Base-by-base conservation (phyloP, 306 rosid genomes). In the Erythrophleum fordii region DNA sequence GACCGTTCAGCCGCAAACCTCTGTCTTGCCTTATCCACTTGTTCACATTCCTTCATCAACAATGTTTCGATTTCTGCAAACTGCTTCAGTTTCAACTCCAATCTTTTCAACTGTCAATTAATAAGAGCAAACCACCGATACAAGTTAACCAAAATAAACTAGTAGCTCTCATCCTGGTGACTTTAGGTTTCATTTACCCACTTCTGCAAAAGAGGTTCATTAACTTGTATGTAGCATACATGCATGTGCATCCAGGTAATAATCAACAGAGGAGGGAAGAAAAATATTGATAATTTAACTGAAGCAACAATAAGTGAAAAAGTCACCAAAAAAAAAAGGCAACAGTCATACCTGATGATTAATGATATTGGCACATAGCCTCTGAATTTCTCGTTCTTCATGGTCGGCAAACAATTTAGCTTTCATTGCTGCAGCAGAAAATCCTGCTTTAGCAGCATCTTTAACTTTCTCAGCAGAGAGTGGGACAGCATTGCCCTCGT, bases 1-100 rank as follows among this genome's bases (percentile, higher is more conserved):
- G 86, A 48, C 58, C 92, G 85, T 60, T 91, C 95, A 31, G 83
- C 84, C 16, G 70, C 79, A 84, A 83, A 64, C 77, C 95, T 85
- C 77, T 91, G 90, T 83, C 95, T 82, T 29, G 89, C 75, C 85
- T 82, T 87, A 78, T 89, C 95, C 74, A 88, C 86, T 84, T 89
- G 95, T 80, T 91, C 95, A 8, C 92, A 91, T 80, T 91, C 95
- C 75, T 91, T 91, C 95, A 91, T 87, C 72, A 91, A 80, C 42
- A 89, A 85, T 12, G 95, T 91, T 78, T 91, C 95, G 72, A 91
- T 87, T 83, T 91, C 92, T 20, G 95, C 92, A 73, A 91, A 91
- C 74, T 91, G 91, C 89, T 87, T 89, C 75, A 91, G 80, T 85
- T 91, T 91, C 90, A 91, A 72, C 79, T 91, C 92, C 83, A 91